Evolutionary conservation across 371 early-diverging fungal genomes (phyloP), one percentile per base, ranked within the genome.

Genomic region (Mucor racemosus): DNA sequence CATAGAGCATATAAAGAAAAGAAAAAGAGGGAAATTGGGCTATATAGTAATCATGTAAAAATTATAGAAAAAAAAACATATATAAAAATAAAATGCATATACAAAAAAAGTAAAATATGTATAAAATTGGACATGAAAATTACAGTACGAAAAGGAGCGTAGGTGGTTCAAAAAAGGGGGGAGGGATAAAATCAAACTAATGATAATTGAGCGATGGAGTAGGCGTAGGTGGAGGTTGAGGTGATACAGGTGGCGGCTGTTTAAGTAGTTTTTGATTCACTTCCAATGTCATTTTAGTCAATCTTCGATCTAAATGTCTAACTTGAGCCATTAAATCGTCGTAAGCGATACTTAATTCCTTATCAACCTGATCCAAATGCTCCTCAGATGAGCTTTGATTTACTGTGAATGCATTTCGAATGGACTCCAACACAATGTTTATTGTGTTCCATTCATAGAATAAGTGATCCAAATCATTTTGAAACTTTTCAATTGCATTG

Each of bases 321-420:
- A 67, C 71, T 55, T 71, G 71, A 19, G 71, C 62, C 64, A 63
- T 67, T 9, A 71, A 21, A 21, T 71, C 71, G 46, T 71, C 71
- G 38, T 71, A 71, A 14, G 66, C 67, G 33, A 62, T 62, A 33
- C 67, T 58, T 26, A 71, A 33, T 60, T 71, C 71, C 35, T 55
- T 48, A 35, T 71, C 67, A n/a, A 71, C 48, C 13, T 71, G 64
- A 35, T 71, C 59, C 40, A 58, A 42, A 41, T 72, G 58, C 56
- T 75, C 69, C 39, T 75, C 76, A 5, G 73, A 57, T 13, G 39
- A 33, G 19, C 57, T 31, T 31, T 61, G 36, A 19, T 63, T 57
- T 1, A 63, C 35, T 4, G 63, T 48, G 38, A 66, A 71, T 14
- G 71, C 71, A 40, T 71, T 71, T 7, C 62, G 62, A 19, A 67